phyloP scores from a whole-genome alignment of 2,329 filamentous ascomycete species.

The Rutstroemia sydowiana region DNA sequence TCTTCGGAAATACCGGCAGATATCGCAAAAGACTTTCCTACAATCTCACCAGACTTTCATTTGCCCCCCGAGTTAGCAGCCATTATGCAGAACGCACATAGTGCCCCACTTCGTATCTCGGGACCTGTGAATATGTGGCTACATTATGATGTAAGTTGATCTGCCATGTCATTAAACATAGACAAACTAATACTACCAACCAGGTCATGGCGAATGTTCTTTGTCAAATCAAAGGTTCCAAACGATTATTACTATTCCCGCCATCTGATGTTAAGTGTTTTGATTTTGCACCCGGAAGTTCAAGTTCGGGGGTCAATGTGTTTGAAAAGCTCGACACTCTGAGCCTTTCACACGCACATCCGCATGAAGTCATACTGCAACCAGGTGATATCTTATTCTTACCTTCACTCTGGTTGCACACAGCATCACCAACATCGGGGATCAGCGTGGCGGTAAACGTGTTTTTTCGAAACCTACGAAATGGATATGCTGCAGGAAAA shows the following conservation, averaged over 20 bases:
- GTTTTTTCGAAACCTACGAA: slow-evolving; percentile 69
- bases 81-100: slow-evolving; percentile 60
- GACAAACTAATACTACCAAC: slow-evolving; percentile 6
- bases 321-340: slow-evolving; percentile 44
- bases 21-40: slow-evolving; percentile 63
- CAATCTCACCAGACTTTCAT: slow-evolving; percentile 60
- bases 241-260: slow-evolving; percentile 69
- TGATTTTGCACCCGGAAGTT: slow-evolving; percentile 66
- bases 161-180: no score
- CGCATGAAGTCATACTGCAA: slow-evolving; percentile 56
- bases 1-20: slow-evolving; percentile 65
- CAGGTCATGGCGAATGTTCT: slow-evolving; percentile 83
- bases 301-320: slow-evolving; percentile 70
- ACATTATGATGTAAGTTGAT: slow-evolving; percentile 66
- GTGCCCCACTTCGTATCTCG: slow-evolving; percentile 72
- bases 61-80: slow-evolving; percentile 55
- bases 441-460: slow-evolving; percentile 79
- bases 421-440: slow-evolving; percentile 50
- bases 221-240: slow-evolving; percentile 68
- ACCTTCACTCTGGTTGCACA: slow-evolving; percentile 79
- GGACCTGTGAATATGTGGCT: slow-evolving; percentile 82
- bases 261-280: slow-evolving; percentile 66
- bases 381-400: slow-evolving; percentile 75
- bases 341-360: slow-evolving; percentile 45
- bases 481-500: slow-evolving; percentile 62